Evolutionary conservation across 352 stramenopile genomes (phyloP), one percentile per base, ranked within the genome.

Genomic region (Pythium apleroticum): DNA sequence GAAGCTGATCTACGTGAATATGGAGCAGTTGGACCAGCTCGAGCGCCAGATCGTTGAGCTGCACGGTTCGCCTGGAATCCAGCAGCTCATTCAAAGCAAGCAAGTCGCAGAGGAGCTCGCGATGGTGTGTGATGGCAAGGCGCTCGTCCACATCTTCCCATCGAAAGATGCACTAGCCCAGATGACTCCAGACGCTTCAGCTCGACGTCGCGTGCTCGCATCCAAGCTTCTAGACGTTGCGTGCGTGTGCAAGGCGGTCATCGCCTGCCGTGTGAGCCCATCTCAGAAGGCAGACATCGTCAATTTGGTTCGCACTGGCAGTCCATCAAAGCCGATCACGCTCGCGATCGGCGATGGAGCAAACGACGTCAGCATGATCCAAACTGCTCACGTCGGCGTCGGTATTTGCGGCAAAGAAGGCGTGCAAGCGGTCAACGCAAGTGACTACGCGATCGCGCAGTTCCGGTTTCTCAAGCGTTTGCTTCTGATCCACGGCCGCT

Each of bases 321-420:
- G 19, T 85, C 71, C 74, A 9, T 70, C 70, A 4, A 81, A 81
- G 50, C 73, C 79, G 4, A 90, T 97, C 60, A 97, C 91, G 22
- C 68, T 98, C 39, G 89, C 91, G 11, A 98, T 98, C 41, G 94
- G 94, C 4, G 95, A 98, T 67, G 95, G 94, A 8, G 95, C 94
- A 17, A 98, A 98, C 73, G 95, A 98, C 67, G 95, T 98, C 11
- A 91, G 83, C 60, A 98, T 98, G 95, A 97, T 98, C 59, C 93
- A 98, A 63, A 88, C 91, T 3, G 92, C 90, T 19, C 90, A 98
- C 49, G 81, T 98, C 10, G 95, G 95, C 8, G 82, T 98, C n/a
- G 95, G 95, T n/a, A 92, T 98, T 24, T 91, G 74, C 2, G 93
- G 93, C 0, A 84, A 97, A 61, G 93, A 98, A 60, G 93, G 93